A percentile compares a stretch with the other conserved stretches of the same genome.
phyloP scores from a whole-genome alignment of 495 filamentous ascomycete species.

The Talaromyces nanjingensis region DNA sequence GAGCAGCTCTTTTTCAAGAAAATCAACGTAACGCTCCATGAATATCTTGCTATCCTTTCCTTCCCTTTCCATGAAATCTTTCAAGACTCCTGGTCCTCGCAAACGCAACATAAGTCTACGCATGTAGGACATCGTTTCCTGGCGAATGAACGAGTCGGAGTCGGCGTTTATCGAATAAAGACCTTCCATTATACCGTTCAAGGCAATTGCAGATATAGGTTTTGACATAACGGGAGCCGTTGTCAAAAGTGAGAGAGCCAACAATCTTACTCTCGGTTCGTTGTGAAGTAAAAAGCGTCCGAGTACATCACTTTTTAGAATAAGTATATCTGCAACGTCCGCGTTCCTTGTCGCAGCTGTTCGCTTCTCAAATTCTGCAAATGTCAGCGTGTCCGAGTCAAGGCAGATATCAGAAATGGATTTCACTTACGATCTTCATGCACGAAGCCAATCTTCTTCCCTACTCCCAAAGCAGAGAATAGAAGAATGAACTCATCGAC shows the following conservation, averaged over 20 bases:
- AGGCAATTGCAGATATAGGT: constrained; percentile 53
- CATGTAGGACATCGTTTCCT: constrained; percentile 62
- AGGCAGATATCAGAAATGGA: background rate
- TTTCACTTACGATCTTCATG: constrained; percentile 59
- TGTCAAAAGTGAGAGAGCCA: constrained; percentile 68
- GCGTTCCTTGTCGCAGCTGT: constrained; percentile 13
- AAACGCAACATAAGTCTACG: constrained; percentile 63
- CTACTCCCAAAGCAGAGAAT: constrained; percentile 64
- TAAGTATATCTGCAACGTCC: constrained; percentile 14
- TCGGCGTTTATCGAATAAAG: constrained; percentile 69
- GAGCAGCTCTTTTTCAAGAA: constrained; percentile 63
- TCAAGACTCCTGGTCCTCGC: constrained; percentile 1
- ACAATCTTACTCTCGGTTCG: constrained; percentile 56
- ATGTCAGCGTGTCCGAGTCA: constrained; percentile 13
- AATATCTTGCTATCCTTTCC: constrained; percentile 47
- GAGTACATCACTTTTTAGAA: constrained; percentile 35
- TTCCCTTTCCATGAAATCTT: constrained; percentile 8
- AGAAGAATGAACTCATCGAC: constrained; percentile 52
- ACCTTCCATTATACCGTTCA: constrained; percentile 51
- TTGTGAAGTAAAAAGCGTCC: constrained; percentile 56
- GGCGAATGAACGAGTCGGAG: constrained; percentile 73
- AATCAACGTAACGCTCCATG: constrained; percentile 59
- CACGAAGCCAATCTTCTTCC: constrained; percentile 71
- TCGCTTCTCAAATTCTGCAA: constrained; percentile 22
- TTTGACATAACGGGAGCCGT: constrained; percentile 62